phyloP scores from a whole-genome alignment of 2,329 filamentous ascomycete genomes.

The Exserohilum turcica region DNA sequence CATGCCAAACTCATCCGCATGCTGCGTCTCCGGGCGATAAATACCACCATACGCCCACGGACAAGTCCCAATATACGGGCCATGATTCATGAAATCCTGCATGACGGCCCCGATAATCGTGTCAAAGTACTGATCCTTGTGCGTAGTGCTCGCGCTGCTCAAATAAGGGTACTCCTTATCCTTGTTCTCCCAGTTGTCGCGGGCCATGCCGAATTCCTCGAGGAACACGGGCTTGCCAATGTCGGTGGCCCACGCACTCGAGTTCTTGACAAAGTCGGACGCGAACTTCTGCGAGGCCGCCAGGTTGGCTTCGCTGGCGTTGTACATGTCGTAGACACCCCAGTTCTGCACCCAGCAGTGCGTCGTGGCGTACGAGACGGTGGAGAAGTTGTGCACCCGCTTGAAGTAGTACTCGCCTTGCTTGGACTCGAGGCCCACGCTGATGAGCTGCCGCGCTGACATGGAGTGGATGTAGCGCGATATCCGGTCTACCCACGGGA shows the following conservation, averaged over 20 bases:
- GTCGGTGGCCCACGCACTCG: conserved; percentile 42
- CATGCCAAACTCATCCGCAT: conserved; percentile 47
- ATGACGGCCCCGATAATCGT: conserved; percentile 46
- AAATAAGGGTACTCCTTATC: conserved; percentile 46
- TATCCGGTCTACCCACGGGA: conserved; percentile 47
- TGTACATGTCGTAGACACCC: conserved; percentile 49
- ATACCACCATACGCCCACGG: conserved; percentile 51
- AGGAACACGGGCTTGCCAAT: conserved; percentile 48
- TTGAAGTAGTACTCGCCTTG: conserved; percentile 50
- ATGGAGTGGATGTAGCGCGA: conserved; percentile 45
- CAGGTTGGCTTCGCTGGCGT: conserved; percentile 39
- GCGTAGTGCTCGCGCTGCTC: conserved; percentile 40
- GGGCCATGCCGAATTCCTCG: conserved; percentile 50
- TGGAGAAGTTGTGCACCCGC: conserved; percentile 43
- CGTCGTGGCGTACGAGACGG: conserved; percentile 48
- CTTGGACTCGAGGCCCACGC: conserved; percentile 47
- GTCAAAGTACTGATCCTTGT: conserved; percentile 49
- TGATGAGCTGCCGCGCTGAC: conserved; percentile 47
- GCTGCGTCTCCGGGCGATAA: conserved; percentile 48
- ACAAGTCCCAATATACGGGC: conserved; percentile 46
- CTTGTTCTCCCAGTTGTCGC: conserved; percentile 49
- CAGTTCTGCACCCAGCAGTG: conserved; percentile 51
- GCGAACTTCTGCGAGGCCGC: conserved; percentile 45
- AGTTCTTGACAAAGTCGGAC: conserved; percentile 40
- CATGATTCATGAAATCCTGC: conserved; percentile 41